Conservation (phyloP, 176 grass and related monocot genomes). For the Eremochloa ophiuroides region DNA sequence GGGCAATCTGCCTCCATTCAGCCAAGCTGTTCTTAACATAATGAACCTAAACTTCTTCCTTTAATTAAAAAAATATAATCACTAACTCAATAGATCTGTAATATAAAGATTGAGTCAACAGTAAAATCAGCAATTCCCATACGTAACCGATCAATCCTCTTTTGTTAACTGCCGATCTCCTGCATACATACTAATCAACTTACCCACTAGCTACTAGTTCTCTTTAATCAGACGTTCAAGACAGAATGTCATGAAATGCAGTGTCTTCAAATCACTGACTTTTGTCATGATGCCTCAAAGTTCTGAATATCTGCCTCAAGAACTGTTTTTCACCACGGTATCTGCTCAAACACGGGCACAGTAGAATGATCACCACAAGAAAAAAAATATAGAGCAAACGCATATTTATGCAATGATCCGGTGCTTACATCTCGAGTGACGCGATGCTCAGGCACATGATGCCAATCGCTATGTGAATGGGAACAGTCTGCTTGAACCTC, state of each 20-base stretch:
- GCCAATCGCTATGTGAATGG: constrained; percentile 70
- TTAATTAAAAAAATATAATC: neutral
- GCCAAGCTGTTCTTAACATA: neutral
- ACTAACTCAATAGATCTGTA: neutral
- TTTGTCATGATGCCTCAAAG: constrained; percentile 20
- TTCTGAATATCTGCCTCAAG: constrained; percentile 51
- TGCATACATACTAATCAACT: neutral
- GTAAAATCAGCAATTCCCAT: neutral
- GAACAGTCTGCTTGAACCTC: constrained; percentile 74
- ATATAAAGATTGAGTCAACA: neutral
- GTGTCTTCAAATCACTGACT: neutral
- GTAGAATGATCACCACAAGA: constrained; percentile 2
- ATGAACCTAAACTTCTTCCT: neutral
- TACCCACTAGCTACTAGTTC: neutral
- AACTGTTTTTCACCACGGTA: constrained; percentile 75
- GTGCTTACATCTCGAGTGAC: constrained; percentile 66
- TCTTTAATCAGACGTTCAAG: neutral
- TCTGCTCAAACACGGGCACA: constrained; percentile 38
- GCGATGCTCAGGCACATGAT: constrained; percentile 65
- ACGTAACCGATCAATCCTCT: neutral
- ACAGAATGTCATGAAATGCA: neutral
- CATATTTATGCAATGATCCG: neutral
- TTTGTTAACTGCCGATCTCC: neutral
- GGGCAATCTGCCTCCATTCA: neutral
- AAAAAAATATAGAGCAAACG: neutral